Percentiles rank a stretch among this genome's conserved stretches.
Evolutionary conservation across 208 protist species (phyloP).

Genomic region (Acanthamoeba quina): DNA sequence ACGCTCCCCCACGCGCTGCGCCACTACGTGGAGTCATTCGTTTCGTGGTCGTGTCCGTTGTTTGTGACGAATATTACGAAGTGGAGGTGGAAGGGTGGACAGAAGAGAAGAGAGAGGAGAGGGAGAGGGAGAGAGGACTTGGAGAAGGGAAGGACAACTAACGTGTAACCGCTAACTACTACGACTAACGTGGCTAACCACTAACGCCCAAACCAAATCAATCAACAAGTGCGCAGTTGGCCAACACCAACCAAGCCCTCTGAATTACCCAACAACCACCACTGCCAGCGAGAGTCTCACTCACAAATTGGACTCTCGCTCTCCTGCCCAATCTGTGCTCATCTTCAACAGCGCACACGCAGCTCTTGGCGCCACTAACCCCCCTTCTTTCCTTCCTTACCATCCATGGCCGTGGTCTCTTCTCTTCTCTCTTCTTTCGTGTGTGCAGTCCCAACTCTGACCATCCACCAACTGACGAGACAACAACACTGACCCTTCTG

Average conservation of each 20-base stretch:
- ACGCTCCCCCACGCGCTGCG: neutral
- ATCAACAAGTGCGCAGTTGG: no score
- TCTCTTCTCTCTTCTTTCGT: neutral
- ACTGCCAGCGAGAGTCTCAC: neutral
- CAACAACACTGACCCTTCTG: neutral
- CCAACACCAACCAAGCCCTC: no score
- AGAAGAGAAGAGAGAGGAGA: no score
- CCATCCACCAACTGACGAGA: neutral
- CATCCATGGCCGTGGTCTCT: neutral
- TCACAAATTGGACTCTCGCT: neutral
- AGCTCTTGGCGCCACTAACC: neutral
- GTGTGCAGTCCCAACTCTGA: neutral
- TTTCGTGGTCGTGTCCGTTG: neutral
- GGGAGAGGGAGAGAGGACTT: no score
- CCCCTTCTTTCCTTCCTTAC: neutral
- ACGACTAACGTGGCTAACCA: no score
- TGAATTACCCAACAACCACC: neutral
- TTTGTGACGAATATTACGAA: no score
- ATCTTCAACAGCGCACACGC: neutral
- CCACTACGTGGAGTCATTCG: neutral
- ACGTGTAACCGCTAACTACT: neutral
- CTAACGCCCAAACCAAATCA: no score
- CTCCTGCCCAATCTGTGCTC: neutral
- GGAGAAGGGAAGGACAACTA: neutral
- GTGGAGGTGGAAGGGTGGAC: no score